phyloP scores from a whole-genome alignment of 2,329 filamentous ascomycete genomes.

The Orbilia blumenaviensis region DNA sequence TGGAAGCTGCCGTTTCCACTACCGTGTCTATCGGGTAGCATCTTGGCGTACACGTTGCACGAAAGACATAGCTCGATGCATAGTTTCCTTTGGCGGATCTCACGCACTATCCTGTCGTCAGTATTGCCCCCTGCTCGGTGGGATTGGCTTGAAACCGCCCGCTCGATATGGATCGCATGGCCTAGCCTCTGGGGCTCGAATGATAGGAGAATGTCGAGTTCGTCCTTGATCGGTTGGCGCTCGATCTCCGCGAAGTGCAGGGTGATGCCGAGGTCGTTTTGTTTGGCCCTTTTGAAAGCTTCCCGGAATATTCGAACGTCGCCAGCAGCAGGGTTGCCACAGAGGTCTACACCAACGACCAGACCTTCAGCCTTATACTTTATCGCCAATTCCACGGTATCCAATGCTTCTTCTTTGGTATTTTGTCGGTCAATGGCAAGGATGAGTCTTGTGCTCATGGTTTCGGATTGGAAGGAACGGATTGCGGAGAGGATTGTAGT shows the following conservation, averaged over 20 bases:
- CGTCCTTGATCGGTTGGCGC: conserved; percentile 67
- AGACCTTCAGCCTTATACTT: conserved; percentile 64
- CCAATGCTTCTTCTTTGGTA: conserved; percentile 68
- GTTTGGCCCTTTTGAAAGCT: conserved; percentile 69
- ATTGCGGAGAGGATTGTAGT: conserved; percentile 73
- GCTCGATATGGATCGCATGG: conserved; percentile 73
- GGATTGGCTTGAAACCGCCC: conserved; percentile 1
- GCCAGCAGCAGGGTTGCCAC: conserved; percentile 74
- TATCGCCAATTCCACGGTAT: conserved; percentile 72
- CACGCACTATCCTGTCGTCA: conserved; percentile 68
- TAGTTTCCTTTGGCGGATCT: conserved; percentile 67
- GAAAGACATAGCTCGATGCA: conserved; percentile 80
- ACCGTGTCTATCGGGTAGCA: conserved; percentile 67
- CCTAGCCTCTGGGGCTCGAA: conserved; percentile 76
- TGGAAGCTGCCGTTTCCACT: conserved; percentile 63
- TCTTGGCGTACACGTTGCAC: conserved; percentile 80
- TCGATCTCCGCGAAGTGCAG: conserved; percentile 80
- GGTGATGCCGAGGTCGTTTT: conserved; percentile 70
- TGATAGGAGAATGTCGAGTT: conserved; percentile 71
- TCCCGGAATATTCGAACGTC: conserved; percentile 70
- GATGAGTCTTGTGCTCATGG: conserved; percentile 73
- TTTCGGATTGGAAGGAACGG: conserved; percentile 63
- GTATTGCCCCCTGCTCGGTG: conserved; percentile 61
- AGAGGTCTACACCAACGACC: conserved; percentile 79
- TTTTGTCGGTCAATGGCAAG: conserved; percentile 78